Base-by-base conservation (phyloP, 768 basidiomycete species). In the Pulveroboletus sp. region DNA sequence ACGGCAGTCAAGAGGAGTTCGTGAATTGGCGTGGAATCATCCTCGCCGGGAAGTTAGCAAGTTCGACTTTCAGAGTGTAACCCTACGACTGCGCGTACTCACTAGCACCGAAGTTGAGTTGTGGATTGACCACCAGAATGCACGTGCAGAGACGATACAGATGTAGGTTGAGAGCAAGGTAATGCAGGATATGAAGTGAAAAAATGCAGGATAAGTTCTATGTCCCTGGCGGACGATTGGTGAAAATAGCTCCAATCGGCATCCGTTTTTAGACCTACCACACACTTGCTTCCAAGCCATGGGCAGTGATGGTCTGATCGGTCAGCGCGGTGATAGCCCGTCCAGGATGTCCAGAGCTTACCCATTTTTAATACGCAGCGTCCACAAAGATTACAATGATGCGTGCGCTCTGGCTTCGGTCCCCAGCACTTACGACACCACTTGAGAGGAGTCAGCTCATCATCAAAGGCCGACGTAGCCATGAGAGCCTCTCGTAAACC, bases 361-460 rank as follows among this genome's bases (percentile, higher is more conserved):
- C 89, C 89, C 86, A 90, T 85, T 70, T 90, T 92, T 35, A 92
- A 69, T 10, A 91, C 84, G 62, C 90, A 92, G 33, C 87, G 77
- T 33, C 81, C 80, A 63, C 89, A 93, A 30, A 77, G 63, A 12
- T 74, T 77, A 60, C 88, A 93, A 60, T 93, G 89, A 60, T 92
- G 89, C 2, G 87, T 69, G 42, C 90, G 75, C 57, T 90, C 88
- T 5, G 89, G 86, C 68, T 86, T 89, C 0, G 86, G 83, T 39
- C 74, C 80, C 81, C 81, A 86, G 62, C 89, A 93, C 52, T 82
- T 83, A 46, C 81, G 77, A 64, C 89, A 91, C 86, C 86, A 91
- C 54, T 73, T 81, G 18, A 77, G 79, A 0, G 82, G 81, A 5
- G 70, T 71, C 48, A 75, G 70, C 43, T 83, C 82, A 30, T 76